These are phyloP conservation scores for Rubus parviflorus DNA, from an alignment of 306 rosid species.

Conservation along the genomic window DNA sequence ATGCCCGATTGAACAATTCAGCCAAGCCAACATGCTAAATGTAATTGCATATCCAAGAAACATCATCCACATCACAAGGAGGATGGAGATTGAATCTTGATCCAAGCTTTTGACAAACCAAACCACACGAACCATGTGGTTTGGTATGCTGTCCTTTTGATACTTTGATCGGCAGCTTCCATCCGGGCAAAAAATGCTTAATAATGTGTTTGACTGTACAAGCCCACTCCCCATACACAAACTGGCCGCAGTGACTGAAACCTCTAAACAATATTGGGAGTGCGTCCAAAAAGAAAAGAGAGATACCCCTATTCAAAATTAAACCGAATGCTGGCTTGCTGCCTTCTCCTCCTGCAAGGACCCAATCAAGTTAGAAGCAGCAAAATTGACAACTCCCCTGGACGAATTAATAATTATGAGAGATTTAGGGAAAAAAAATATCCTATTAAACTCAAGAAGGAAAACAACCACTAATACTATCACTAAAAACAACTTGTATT, in stretches of 20 bases:
- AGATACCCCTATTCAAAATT: slow-evolving; percentile 22
- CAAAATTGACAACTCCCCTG: neutral
- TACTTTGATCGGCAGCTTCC: slow-evolving; percentile 30
- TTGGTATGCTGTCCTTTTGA: slow-evolving; percentile 18
- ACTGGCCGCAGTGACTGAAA: slow-evolving; percentile 24
- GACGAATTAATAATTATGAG: too few species aligned
- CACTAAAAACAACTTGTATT: neutral
- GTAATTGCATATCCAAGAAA: neutral
- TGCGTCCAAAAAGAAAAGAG: slow-evolving; percentile 12
- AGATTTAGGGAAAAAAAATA: too few species aligned
- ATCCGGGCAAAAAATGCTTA: slow-evolving; percentile 32
- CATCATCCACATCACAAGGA: neutral
- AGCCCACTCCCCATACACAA: slow-evolving; percentile 33
- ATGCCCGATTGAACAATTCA: neutral
- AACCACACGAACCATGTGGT: neutral
- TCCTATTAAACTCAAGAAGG: neutral
- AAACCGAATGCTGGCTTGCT: slow-evolving; percentile 40
- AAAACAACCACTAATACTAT: neutral
- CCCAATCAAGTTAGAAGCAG: slow-evolving; percentile 27
- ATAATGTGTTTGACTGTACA: slow-evolving; percentile 34
- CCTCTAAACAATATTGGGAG: slow-evolving; percentile 28
- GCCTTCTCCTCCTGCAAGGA: slow-evolving; percentile 64
- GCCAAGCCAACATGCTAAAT: neutral
- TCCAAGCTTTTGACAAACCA: slow-evolving; percentile 13
- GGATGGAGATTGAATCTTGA: neutral